These are phyloP conservation scores for Lolium perenne DNA, from an alignment of 176 grass and related monocot species.

Conservation along the genomic window DNA sequence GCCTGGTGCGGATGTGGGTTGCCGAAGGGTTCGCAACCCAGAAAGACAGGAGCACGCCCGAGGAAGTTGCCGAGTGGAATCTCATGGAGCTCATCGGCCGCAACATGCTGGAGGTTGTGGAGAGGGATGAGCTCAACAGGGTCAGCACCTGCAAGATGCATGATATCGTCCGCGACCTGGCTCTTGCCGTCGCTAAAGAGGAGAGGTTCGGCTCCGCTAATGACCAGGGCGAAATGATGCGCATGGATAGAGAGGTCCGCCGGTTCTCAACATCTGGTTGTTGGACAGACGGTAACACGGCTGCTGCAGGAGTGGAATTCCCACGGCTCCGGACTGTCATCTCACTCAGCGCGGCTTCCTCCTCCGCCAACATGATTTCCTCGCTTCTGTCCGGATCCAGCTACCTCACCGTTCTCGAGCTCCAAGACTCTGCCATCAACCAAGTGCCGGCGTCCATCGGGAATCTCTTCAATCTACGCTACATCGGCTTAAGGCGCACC, in stretches of 20 bases:
- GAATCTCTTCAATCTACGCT: slow-evolving; percentile 48
- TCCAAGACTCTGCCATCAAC: slow-evolving; percentile 25
- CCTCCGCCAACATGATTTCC: neutral
- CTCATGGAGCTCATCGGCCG: slow-evolving; percentile 50
- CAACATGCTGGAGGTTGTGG: slow-evolving; percentile 53
- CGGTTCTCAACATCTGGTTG: slow-evolving; percentile 39
- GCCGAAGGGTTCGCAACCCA: slow-evolving; percentile 53
- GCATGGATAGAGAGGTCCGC: slow-evolving; percentile 19
- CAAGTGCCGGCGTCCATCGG: slow-evolving; percentile 38
- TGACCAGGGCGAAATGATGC: neutral
- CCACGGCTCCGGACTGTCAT: slow-evolving; percentile 38
- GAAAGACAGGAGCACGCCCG: slow-evolving; percentile 31
- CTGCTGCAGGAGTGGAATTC: neutral
- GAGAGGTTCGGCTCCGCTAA: slow-evolving; percentile 43
- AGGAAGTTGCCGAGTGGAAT: slow-evolving; percentile 58
- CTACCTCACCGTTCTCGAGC: slow-evolving; percentile 50
- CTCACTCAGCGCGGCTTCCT: neutral
- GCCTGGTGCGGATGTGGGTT: slow-evolving; percentile 61
- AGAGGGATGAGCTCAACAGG: slow-evolving; percentile 36
- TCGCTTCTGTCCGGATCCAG: neutral
- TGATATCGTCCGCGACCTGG: slow-evolving; percentile 57
- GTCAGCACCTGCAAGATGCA: slow-evolving; percentile 51
- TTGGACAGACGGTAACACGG: neutral
- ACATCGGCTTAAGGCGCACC: slow-evolving; percentile 46
- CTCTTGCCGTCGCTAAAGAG: slow-evolving; percentile 38